Base-by-base conservation (phyloP, 2,329 filamentous ascomycete genomes). In the Penicillium vulpinum region DNA sequence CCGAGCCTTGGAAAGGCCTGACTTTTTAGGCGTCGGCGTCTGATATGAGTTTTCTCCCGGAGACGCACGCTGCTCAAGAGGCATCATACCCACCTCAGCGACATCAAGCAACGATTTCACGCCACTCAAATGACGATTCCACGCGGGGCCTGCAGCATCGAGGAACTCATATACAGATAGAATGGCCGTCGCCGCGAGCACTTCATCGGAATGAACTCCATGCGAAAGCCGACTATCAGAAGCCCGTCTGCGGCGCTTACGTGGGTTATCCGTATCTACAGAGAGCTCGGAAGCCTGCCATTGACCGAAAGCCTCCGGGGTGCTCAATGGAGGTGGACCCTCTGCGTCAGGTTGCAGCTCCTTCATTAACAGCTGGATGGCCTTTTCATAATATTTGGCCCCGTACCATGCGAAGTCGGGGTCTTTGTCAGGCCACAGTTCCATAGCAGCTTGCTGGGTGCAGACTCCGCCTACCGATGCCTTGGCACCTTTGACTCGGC, bases 121-220 rank as follows among this genome's bases (percentile, higher is more conserved):
- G 0, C 85, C 86, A 62, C 84, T 87, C 6, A 89, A 73, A 73
- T 89, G 87, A 4, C 84, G 70, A 62, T 82, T 80, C 85, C 85
- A 89, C 21, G 85, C 85, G 0, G 80, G 78, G 2, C 83, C 83
- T 0, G 84, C 86, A 1, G 84, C 83, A 68, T 88, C 85, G n/a
- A 88, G 75, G 57, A 88, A 85, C 60, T 89, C 86, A 66, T 88
- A 88, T 0, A 86, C 83, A 57, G 85, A 88, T 2, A 89, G 71
- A 15, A 89, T 88, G 0, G 86, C 85, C 2, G 85, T 85, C 2
- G 86, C 85, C 9, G 85, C 85, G 22, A 88, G 77, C 4, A 88
- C 78, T 56, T 88, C 85, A 61, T 88, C 85, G 0, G 74, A 77
- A 55, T 74, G 70, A 7, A 69, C 69, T 21, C 72, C 71, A 69